Base-by-base conservation (phyloP, 2,329 filamentous ascomycete genomes). In the Sodiomyces alkalinus region DNA sequence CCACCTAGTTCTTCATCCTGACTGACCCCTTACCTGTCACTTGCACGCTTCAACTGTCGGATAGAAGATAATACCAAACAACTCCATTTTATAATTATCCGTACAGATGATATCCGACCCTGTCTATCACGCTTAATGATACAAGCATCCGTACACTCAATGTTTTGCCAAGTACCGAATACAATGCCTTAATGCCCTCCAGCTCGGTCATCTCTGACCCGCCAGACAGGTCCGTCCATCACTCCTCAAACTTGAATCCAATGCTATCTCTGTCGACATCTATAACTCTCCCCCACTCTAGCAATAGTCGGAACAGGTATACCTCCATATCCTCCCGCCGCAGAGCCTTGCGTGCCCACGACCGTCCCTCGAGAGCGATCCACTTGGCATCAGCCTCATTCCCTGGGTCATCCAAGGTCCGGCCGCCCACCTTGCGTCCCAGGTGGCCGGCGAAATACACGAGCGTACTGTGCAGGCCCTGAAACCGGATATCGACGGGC, bases 301-400 rank as follows among this genome's bases (percentile, higher is more conserved):
- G 52, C 40, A 90, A 51, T 34, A 90, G 47, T 26, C 81, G 58
- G 44, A 86, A 90, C 42, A 87, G 60, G 43, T 90, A 90, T 7
- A 83, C 65, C 48, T 85, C 77, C 68, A 79, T 80, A 43, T 90
- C 82, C 46, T 77, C 75, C 41, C 67, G 69, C 33, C 75, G 57
- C 12, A 85, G 40, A 9, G 68, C 75, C 44, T 60, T 59, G 6
- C 56, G 53, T 3, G 70, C 72, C 79, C 80, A 83, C 33, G 63
- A 61, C 28, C 62, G 58, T 2, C 79, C 78, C 36, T 73, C 55
- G 31, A 70, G 61, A 4, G 76, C 72, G 40, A 85, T 81, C 60
- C 66, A 70, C 44, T 61, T 53, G 7, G 61, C 75, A 36, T 80
- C 70, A 8, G 57, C 48, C 27, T 51, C 43, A 33, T 67, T 61